phyloP scores from a whole-genome alignment of 2,329 filamentous ascomycete species.

The Tolypocladium inflatum region DNA sequence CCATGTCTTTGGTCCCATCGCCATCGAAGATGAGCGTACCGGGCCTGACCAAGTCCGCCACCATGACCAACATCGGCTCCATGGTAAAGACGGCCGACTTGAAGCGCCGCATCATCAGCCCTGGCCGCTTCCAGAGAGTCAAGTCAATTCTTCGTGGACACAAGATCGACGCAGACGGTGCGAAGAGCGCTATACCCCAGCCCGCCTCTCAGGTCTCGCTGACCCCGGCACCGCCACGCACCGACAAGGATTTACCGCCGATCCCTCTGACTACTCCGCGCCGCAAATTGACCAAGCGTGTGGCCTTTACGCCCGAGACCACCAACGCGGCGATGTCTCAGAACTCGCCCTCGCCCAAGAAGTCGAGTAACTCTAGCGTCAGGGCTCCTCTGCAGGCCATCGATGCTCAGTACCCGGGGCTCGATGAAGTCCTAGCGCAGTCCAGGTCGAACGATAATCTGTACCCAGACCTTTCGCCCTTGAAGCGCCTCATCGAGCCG shows the following conservation, averaged over 20 bases:
- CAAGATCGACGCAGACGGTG: slow-evolving; percentile 23
- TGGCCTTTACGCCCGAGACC: slow-evolving; percentile 69
- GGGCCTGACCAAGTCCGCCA: slow-evolving; percentile 37
- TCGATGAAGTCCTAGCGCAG: slow-evolving; percentile 16
- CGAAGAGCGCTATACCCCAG: slow-evolving; percentile 38
- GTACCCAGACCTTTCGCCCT: slow-evolving; percentile 44
- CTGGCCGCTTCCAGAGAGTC: slow-evolving; percentile 43
- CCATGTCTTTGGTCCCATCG: slow-evolving; percentile 26
- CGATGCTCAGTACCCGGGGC: slow-evolving; percentile 18
- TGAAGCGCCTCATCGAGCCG: slow-evolving; percentile 20
- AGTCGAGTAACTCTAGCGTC: slow-evolving; percentile 36
- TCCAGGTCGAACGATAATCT: slow-evolving; percentile 24
- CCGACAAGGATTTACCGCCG: slow-evolving; percentile 43
- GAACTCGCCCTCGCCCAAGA: slow-evolving; percentile 47
- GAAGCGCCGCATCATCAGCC: slow-evolving; percentile 32
- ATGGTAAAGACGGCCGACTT: slow-evolving; percentile 21
- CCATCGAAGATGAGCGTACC: slow-evolving; percentile 35
- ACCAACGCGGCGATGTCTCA: slow-evolving; percentile 37
- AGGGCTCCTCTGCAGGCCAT: slow-evolving; percentile 17
- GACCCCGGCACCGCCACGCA: slow-evolving; percentile 33
- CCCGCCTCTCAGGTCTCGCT: slow-evolving; percentile 29
- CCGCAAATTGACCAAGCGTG: slow-evolving; percentile 58
- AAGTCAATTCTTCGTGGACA: slow-evolving; percentile 47
- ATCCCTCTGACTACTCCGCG: slow-evolving; percentile 56
- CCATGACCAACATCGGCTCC: slow-evolving; percentile 17